Evolutionary conservation across 768 basidiomycete species (phyloP).

Genomic region (Nidularia sp.): DNA sequence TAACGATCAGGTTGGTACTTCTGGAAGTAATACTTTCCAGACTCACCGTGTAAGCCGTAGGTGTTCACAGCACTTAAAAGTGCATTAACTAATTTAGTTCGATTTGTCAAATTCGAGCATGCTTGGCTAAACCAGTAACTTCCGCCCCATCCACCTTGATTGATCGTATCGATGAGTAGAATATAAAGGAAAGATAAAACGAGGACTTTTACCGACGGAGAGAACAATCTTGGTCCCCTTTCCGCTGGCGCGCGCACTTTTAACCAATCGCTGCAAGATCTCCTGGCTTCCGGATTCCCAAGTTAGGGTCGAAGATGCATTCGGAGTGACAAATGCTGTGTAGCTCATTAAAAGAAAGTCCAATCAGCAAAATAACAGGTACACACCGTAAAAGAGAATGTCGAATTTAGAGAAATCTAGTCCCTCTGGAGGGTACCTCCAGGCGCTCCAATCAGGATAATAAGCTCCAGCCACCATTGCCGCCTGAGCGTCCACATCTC

Average conservation of each 20-base stretch:
- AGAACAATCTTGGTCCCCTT: slow-evolving; percentile 63
- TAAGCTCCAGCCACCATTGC: slow-evolving; percentile 39
- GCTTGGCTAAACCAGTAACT: slow-evolving; percentile 61
- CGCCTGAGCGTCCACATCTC: slow-evolving; percentile 16
- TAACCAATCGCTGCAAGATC: slow-evolving; percentile 54
- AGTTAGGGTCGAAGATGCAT: slow-evolving; percentile 44
- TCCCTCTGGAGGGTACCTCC: slow-evolving; percentile 45
- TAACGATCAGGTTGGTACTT: neutral
- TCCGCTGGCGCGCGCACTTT: slow-evolving; percentile 48
- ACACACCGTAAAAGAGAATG: slow-evolving; percentile 58
- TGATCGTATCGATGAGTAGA: slow-evolving; percentile 16
- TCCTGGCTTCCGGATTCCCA: slow-evolving; percentile 48
- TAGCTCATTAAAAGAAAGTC: neutral
- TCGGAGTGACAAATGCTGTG: slow-evolving; percentile 66
- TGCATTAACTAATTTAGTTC: slow-evolving; percentile 52
- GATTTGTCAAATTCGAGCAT: slow-evolving; percentile 40
- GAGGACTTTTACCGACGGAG: slow-evolving; percentile 51
- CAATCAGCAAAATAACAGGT: no score
- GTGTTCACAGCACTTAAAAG: slow-evolving; percentile 51
- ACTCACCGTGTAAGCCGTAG: slow-evolving; percentile 56
- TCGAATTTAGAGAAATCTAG: slow-evolving; percentile 66
- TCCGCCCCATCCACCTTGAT: slow-evolving; percentile 63
- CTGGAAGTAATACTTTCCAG: no score
- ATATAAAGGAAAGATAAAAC: slow-evolving; percentile 4
- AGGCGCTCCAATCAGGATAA: slow-evolving; percentile 48